These are phyloP conservation scores for Didymella exigua DNA, from an alignment of 2,329 filamentous ascomycete genomes.

Conservation along the genomic window DNA sequence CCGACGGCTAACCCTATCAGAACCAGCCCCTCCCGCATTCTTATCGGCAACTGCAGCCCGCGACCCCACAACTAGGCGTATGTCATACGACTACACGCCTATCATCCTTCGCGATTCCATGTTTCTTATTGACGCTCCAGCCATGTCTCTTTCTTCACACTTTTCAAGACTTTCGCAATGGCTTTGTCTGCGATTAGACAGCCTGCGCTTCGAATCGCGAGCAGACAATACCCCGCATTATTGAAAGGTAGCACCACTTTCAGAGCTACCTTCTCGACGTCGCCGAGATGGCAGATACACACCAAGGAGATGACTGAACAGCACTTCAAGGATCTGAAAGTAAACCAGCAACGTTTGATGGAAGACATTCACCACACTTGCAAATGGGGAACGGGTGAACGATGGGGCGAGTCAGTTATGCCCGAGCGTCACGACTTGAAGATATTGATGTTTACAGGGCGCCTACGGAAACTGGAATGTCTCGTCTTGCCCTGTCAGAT, in stretches of 20 bases:
- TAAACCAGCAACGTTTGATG: conserved; percentile 66
- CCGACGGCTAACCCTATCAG: conserved; percentile 17
- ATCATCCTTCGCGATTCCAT: conserved; percentile 21
- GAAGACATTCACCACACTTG: conserved; percentile 69
- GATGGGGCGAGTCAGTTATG: conserved; percentile 66
- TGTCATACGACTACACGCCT: conserved; percentile 21
- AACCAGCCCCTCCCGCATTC: conserved; percentile 12
- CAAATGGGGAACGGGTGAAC: conserved; percentile 68
- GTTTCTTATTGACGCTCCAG: conserved; percentile 9
- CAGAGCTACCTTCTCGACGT: conserved; percentile 36
- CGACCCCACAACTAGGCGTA: conserved; percentile 26
- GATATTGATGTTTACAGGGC: conserved; percentile 41
- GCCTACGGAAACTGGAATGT: conserved; percentile 75
- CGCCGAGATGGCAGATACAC: conserved; percentile 45
- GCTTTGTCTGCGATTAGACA: conserved; percentile 15
- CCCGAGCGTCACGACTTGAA: background rate
- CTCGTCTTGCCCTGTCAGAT: conserved; percentile 72
- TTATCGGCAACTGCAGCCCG: conserved; percentile 28
- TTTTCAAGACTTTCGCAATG: conserved; percentile 19
- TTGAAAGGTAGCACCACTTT: conserved; percentile 9
- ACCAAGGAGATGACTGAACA: conserved; percentile 58
- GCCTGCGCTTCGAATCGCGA: conserved; percentile 27
- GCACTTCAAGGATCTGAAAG: conserved; percentile 59
- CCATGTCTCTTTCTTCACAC: conserved; percentile 15
- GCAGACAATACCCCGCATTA: conserved; percentile 28